A percentile compares a stretch with the other conserved stretches of the same genome.
phyloP scores from a whole-genome alignment of 2,329 filamentous ascomycete genomes.

The Zelopaecilomyces penicillatus region DNA sequence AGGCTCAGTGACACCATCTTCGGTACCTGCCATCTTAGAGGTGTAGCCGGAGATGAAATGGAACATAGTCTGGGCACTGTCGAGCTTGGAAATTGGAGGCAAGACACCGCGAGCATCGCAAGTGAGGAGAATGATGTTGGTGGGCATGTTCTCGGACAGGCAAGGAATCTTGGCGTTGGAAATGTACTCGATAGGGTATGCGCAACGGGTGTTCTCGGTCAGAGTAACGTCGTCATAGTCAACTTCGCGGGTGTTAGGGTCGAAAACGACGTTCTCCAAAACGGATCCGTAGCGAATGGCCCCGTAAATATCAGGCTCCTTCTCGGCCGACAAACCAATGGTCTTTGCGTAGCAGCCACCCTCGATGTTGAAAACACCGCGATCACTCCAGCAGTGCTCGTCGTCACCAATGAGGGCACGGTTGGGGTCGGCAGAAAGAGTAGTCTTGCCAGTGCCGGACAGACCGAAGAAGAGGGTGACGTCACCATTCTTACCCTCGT shows the following conservation, averaged over 20 bases:
- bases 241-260: slow-evolving; percentile 78
- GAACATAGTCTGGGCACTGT: slow-evolving; percentile 96
- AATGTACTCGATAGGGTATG: slow-evolving; percentile 99
- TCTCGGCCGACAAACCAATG: slow-evolving; percentile 93
- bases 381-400: slow-evolving; percentile 99
- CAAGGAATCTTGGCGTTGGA: slow-evolving; percentile 98
- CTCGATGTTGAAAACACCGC: slow-evolving; percentile 98
- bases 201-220: slow-evolving; percentile 96
- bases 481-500: slow-evolving; percentile 89
- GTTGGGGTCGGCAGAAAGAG: slow-evolving; percentile 92
- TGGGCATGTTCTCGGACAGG: slow-evolving; percentile 76
- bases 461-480: slow-evolving; percentile 99
- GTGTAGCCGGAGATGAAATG: slow-evolving; percentile 99
- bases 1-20: slow-evolving; percentile 93
- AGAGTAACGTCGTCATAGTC: slow-evolving; percentile 94
- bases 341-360: slow-evolving; percentile 99
- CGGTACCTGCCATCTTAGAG: slow-evolving; percentile 99
- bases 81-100: slow-evolving; percentile 94
- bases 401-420: slow-evolving; percentile 95
- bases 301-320: slow-evolving; percentile 96
- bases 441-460: slow-evolving; percentile 98
- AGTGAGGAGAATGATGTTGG: slow-evolving; percentile 96
- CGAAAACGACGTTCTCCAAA: slow-evolving; percentile 97
- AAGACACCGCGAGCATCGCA: slow-evolving; percentile 97
- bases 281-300: slow-evolving; percentile 96